Evolutionary conservation across 768 basidiomycete species (phyloP).

Genomic region (Psilocybe tampanensis): DNA sequence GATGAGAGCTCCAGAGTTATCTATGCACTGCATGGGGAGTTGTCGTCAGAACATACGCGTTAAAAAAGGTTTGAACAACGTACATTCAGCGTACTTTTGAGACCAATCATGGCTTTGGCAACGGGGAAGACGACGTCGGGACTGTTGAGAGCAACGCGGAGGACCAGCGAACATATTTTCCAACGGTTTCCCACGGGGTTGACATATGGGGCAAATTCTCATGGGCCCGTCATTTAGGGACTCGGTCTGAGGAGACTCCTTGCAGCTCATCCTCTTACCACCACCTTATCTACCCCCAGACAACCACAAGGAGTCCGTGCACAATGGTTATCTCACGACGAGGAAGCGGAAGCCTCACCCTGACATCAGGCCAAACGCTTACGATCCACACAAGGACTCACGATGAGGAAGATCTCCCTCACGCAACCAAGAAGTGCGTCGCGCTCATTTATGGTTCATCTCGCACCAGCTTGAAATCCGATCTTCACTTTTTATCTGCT

Average conservation of each 20-base stretch:
- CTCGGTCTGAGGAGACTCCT: conserved; percentile 12
- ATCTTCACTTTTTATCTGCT: conserved; percentile 14
- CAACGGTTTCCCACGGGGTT: conserved; percentile 27
- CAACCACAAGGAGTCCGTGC: not conserved
- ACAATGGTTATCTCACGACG: conserved; percentile 71
- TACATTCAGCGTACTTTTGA: conserved; percentile 90
- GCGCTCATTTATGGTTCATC: conserved; percentile 3
- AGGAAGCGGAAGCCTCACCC: conserved; percentile 73
- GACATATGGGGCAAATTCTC: conserved; percentile 21
- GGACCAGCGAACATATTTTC: conserved; percentile 13
- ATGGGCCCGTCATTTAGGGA: not conserved
- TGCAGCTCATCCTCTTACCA: conserved; percentile 14
- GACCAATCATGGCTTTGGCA: conserved; percentile 77
- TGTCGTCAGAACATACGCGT: not conserved
- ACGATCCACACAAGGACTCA: conserved; percentile 89
- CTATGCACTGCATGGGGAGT: conserved; percentile 70
- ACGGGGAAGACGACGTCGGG: conserved; percentile 14
- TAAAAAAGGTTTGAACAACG: conserved; percentile 21
- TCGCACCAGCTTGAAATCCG: not conserved
- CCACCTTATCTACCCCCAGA: conserved; percentile 20
- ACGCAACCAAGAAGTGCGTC: conserved; percentile 89
- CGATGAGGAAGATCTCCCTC: conserved; percentile 85
- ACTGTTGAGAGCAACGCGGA: not conserved
- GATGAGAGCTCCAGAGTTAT: conserved; percentile 94
- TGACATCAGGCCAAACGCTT: conserved; percentile 77